Base-by-base conservation (phyloP, 176 grass and related monocot species). In the Bolboschoenus planiculmis region DNA sequence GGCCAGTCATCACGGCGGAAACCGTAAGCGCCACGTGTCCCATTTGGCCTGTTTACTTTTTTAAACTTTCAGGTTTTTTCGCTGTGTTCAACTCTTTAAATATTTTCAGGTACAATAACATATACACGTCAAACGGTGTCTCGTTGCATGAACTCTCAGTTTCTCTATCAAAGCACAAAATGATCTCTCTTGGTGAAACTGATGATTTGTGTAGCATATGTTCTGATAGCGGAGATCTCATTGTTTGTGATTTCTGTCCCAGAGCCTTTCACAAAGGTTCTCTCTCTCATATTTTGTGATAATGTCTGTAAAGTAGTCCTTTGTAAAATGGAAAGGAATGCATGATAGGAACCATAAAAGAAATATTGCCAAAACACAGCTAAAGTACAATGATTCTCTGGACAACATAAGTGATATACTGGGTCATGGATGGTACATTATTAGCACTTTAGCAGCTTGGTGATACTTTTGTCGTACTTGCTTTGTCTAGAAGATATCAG, bases 61-160 rank as follows among this genome's bases (percentile, higher is more conserved):
- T 4, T 81, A 26, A 47, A 35, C 78, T 85, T 83, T 26, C 26
- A 35, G 34, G 77, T 81, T 55, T 85, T 54, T 58, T 4, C 75
- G 1, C 82, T 85, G 39, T 83, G 62, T 29, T 29, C 43, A 84
- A 83, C 21, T 10, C 15, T 20, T 76, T 58, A 78, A 35, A 65
- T 35, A 83, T 86, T 46, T 87, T 74, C 85, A 98, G 95, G 56
- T 98, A 99, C 90, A 93, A 99, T 84, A 95, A 95, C 86, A 99
- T 99, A 88, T 99, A 99, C 80, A 99, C 91, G 48, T 99, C 92
- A 10, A 99, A 99, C 65, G 96, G 96, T 64, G 92, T 99, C 76
- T 99, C 96, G 16, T 87, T 99, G 35, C 96, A 99, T 70, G 96
- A 99, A 79, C 84, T 99, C 44, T 95, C 96, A n/a, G 75, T 99